Percentiles rank a stretch among this genome's conserved stretches.
Evolutionary conservation across 2,329 filamentous ascomycete species (phyloP).

Genomic region (Fusarium sulawesiense): DNA sequence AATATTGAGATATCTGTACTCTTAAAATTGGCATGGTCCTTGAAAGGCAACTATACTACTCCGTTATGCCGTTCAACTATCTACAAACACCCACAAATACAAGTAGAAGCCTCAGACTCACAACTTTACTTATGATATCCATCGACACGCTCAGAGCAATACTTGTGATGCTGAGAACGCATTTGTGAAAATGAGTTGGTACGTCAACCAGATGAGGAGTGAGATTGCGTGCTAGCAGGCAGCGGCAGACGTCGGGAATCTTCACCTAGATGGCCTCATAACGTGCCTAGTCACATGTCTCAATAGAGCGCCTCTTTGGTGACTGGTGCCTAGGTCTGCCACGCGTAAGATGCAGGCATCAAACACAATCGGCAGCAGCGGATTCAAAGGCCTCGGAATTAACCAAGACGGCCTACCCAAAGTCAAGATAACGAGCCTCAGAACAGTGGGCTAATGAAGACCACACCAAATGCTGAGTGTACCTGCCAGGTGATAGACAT

Average conservation of each 20-base stretch:
- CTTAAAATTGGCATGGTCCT: not conserved
- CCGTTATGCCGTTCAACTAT: not conserved
- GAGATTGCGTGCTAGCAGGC: not conserved
- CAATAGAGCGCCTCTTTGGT: slow-evolving; percentile 17
- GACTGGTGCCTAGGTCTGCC: slow-evolving; percentile 32
- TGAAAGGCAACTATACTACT: not conserved
- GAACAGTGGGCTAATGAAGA: slow-evolving; percentile 4
- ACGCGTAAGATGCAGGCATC: slow-evolving; percentile 8
- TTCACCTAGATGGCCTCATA: not conserved
- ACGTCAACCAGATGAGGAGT: not conserved
- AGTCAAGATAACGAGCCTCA: not conserved
- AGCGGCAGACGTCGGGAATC: not conserved
- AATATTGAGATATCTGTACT: not conserved
- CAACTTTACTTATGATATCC: not conserved
- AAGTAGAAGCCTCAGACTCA: not conserved
- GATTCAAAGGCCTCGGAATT: not conserved
- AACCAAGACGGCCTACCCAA: not conserved
- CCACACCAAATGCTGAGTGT: slow-evolving; percentile 11
- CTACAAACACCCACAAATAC: not conserved
- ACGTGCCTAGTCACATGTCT: not conserved
- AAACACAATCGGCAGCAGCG: not conserved
- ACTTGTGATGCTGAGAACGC: not conserved
- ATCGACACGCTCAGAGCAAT: not conserved
- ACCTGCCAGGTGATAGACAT: not conserved
- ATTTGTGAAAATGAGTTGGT: not conserved